phyloP scores from a whole-genome alignment of 2,329 filamentous ascomycete species.

The Neofusicoccum sp. region DNA sequence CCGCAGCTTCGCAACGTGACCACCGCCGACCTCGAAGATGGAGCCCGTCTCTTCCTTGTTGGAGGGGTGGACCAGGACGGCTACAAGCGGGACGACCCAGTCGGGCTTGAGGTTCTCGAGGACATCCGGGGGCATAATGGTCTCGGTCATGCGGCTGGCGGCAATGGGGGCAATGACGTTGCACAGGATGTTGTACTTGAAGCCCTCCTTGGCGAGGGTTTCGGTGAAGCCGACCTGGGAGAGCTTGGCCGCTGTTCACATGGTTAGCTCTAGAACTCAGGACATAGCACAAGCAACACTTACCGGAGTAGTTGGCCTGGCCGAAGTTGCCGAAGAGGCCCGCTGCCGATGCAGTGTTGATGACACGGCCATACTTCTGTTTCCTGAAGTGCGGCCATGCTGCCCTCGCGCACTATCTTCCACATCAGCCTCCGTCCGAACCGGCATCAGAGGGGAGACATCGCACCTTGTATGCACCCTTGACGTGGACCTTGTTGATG shows the following conservation, averaged over 20 bases:
- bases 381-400: conserved; percentile 98
- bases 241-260: conserved; percentile 75
- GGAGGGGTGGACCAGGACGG: conserved; percentile 79
- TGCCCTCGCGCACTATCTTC: conserved; percentile 69
- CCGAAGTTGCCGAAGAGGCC: conserved; percentile 95
- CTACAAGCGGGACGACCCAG: conserved; percentile 92
- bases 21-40: conserved; percentile 92
- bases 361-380: conserved; percentile 95
- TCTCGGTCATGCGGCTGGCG: conserved; percentile 92
- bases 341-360: conserved; percentile 95
- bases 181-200: conserved; percentile 94
- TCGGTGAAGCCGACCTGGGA: conserved; percentile 96
- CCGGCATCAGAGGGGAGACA: no score
- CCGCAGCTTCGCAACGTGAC: conserved; percentile 86
- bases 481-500: conserved; percentile 88
- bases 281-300: conserved; percentile 22
- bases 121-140: conserved; percentile 91
- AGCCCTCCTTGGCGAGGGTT: conserved; percentile 94
- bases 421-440: conserved; percentile 10
- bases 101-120: conserved; percentile 83
- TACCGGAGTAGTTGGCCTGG: conserved; percentile 89
- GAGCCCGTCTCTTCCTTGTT: conserved; percentile 79
- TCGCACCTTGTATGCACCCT: conserved; percentile 78
- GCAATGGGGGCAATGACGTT: conserved; percentile 96
- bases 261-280: conserved; percentile 26